Evolutionary conservation across 1,284 basidiomycete species (phyloP).

Genomic region (Marasmius oreades): DNA sequence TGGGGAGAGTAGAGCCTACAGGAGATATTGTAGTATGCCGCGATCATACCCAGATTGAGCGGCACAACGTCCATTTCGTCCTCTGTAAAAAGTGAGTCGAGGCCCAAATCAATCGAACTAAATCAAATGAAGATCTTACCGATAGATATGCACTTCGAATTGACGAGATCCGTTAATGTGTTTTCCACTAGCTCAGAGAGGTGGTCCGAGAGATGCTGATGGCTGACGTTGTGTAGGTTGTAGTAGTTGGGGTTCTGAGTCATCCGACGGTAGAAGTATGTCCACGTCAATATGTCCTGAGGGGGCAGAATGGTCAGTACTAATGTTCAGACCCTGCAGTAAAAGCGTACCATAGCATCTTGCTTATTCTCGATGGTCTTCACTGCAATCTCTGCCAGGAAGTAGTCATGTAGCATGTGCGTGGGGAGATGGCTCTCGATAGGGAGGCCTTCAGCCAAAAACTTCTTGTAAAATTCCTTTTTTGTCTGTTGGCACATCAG

Average conservation of each 20-base stretch:
- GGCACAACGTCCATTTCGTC: slow-evolving; percentile 93
- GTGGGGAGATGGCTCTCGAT: slow-evolving; percentile 93
- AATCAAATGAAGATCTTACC: slow-evolving; percentile 43
- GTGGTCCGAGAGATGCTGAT: slow-evolving; percentile 91
- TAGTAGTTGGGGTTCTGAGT: slow-evolving; percentile 96
- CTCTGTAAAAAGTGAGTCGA: slow-evolving; percentile 41
- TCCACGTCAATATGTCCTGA: slow-evolving; percentile 91
- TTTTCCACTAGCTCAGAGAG: slow-evolving; percentile 95
- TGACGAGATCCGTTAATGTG: slow-evolving; percentile 87
- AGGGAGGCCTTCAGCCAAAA: slow-evolving; percentile 94
- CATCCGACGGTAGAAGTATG: slow-evolving; percentile 95
- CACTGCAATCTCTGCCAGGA: slow-evolving; percentile 97
- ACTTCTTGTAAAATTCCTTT: slow-evolving; percentile 99
- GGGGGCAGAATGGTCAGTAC: not conserved
- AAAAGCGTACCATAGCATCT: slow-evolving; percentile 76
- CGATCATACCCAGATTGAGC: slow-evolving; percentile 95
- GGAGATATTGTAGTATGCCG: slow-evolving; percentile 89
- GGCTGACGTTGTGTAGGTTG: slow-evolving; percentile 90
- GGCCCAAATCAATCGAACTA: slow-evolving; percentile 6
- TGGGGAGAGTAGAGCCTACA: slow-evolving; percentile 44
- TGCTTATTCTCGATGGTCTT: slow-evolving; percentile 99
- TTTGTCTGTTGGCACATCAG: slow-evolving; percentile 96
- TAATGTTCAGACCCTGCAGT: not conserved
- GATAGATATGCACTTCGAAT: slow-evolving; percentile 93
- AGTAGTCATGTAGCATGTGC: slow-evolving; percentile 91